These are phyloP conservation scores for Myochromella boudieri DNA, from an alignment of 768 basidiomycete species.

Conservation along the genomic window DNA sequence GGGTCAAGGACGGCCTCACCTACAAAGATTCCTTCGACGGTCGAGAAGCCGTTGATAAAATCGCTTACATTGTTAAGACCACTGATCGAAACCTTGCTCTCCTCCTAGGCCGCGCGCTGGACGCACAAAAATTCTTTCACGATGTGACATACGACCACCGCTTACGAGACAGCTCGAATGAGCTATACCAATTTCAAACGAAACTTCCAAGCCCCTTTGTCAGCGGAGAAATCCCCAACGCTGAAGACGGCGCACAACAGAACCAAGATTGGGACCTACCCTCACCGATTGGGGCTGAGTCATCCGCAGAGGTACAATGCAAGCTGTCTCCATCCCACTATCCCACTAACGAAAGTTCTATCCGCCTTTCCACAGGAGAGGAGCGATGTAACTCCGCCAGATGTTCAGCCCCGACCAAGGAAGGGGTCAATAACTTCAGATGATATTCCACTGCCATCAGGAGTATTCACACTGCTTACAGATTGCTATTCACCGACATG, in stretches of 20 bases:
- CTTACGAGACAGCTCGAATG: slow-evolving; percentile 80
- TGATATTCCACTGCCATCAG: slow-evolving; percentile 77
- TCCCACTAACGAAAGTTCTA: background rate
- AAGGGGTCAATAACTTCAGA: slow-evolving; percentile 50
- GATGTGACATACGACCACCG: slow-evolving; percentile 99
- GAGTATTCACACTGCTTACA: slow-evolving; percentile 94
- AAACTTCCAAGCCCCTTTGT: slow-evolving; percentile 83
- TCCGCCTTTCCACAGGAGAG: slow-evolving; percentile 27
- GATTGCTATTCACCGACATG: slow-evolving; percentile 99
- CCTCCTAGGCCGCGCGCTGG: slow-evolving; percentile 91
- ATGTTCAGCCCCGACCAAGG: slow-evolving; percentile 30
- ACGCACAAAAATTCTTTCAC: slow-evolving; percentile 98
- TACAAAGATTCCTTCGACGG: slow-evolving; percentile 98
- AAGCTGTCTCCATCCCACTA: slow-evolving; percentile 5
- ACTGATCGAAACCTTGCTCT: slow-evolving; percentile 95
- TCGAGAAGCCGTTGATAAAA: slow-evolving; percentile 94
- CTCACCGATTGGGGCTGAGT: slow-evolving; percentile 17
- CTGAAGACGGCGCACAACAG: slow-evolving; percentile 27
- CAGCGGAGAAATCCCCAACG: slow-evolving; percentile 61
- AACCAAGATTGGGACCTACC: slow-evolving; percentile 18
- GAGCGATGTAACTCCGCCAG: slow-evolving; percentile 23
- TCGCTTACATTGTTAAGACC: slow-evolving; percentile 97
- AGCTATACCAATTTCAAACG: slow-evolving; percentile 92
- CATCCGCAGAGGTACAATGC: slow-evolving; percentile 25
- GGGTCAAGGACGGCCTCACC: slow-evolving; percentile 91